phyloP scores from a whole-genome alignment of 768 basidiomycete species.

The Mycena amicta region DNA sequence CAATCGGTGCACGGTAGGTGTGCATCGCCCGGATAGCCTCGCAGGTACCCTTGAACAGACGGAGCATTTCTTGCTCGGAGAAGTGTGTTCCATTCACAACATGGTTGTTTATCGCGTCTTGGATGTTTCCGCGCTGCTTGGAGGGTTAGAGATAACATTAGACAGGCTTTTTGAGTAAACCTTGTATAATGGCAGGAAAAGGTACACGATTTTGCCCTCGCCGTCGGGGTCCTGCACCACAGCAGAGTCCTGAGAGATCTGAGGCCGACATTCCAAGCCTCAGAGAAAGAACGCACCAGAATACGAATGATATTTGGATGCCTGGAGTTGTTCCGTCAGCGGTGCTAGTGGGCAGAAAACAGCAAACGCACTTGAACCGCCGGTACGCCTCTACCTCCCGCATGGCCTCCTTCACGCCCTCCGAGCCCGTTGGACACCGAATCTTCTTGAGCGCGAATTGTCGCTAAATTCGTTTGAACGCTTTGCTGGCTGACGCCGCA shows the following conservation, averaged over 20 bases:
- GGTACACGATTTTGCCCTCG: slow-evolving; percentile 92
- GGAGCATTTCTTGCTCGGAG: slow-evolving; percentile 86
- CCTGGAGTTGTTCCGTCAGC: slow-evolving; percentile 40
- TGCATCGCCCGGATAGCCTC: slow-evolving; percentile 95
- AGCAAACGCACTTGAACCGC: slow-evolving; percentile 77
- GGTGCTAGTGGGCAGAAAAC: not conserved
- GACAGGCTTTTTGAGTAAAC: slow-evolving; percentile 35
- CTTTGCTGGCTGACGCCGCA: slow-evolving; percentile 4
- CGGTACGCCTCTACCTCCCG: slow-evolving; percentile 91
- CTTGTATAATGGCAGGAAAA: slow-evolving; percentile 94
- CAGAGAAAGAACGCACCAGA: slow-evolving; percentile 59
- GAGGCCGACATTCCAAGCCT: too few relatives aligned
- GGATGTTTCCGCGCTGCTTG: slow-evolving; percentile 83
- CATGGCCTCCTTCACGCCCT: slow-evolving; percentile 89
- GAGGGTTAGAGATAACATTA: slow-evolving; percentile 9
- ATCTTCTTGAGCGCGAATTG: slow-evolving; percentile 98
- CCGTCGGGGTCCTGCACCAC: slow-evolving; percentile 93
- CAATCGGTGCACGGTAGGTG: slow-evolving; percentile 66
- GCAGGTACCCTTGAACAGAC: slow-evolving; percentile 92
- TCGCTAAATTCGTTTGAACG: slow-evolving; percentile 46
- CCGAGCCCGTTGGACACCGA: slow-evolving; percentile 84
- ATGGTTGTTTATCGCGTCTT: slow-evolving; percentile 90
- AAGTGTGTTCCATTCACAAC: slow-evolving; percentile 81
- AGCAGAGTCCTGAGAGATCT: slow-evolving; percentile 96
- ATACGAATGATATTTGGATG: slow-evolving; percentile 98